A percentile compares a stretch with the other conserved stretches of the same genome.
These are phyloP conservation scores for Bidens hawaiensis DNA, from an alignment of 140 eudicot genomes.

Conservation along the genomic window DNA sequence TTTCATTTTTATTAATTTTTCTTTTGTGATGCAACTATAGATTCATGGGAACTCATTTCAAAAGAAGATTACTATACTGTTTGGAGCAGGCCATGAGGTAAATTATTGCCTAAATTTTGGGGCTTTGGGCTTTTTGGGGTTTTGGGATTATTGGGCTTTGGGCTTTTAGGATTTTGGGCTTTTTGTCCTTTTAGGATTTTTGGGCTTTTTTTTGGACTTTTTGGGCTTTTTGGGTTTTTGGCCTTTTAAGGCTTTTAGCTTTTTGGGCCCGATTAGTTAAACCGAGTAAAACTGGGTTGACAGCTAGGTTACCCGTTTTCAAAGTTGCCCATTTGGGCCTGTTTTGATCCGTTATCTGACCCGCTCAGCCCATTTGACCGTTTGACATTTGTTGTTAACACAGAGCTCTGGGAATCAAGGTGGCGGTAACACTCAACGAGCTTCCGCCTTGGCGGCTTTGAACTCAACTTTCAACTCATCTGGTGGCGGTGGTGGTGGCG, in stretches of 20 bases:
- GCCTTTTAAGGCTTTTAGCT: no score
- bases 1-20: not conserved
- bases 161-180: no score
- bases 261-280: no score
- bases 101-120: not conserved
- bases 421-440: slow-evolving; percentile 88
- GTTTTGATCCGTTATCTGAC: not conserved
- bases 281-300: not conserved
- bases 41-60: slow-evolving; percentile 93
- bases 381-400: slow-evolving; percentile 4
- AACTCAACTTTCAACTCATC: slow-evolving; percentile 71
- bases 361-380: not conserved
- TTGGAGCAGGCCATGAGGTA: slow-evolving; percentile 83
- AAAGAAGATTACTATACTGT: slow-evolving; percentile 75
- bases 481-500: slow-evolving; percentile 42
- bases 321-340: not conserved
- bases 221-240: no score
- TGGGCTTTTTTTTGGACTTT: no score
- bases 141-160: no score
- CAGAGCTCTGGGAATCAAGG: slow-evolving; percentile 64
- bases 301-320: not conserved
- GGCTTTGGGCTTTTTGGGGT: no score
- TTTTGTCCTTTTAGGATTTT: no score
- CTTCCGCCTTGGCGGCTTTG: slow-evolving; percentile 87
- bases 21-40: slow-evolving; percentile 34